Conservation (phyloP, 305 asterid species). For the Salvia sclarea region DNA sequence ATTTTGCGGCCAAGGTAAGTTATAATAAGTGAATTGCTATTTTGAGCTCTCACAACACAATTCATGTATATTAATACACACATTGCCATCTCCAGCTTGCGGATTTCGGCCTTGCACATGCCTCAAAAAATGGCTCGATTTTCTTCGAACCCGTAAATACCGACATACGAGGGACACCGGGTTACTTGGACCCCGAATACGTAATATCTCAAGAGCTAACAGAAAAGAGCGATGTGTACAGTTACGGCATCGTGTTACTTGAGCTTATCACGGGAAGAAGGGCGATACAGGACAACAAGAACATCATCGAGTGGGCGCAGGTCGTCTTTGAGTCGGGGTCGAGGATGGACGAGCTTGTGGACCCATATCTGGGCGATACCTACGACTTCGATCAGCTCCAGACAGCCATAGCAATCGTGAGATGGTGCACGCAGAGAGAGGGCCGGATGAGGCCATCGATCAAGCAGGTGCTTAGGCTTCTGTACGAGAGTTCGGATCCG, state of each 20-base stretch:
- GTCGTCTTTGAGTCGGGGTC: constrained; percentile 51
- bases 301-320: constrained; percentile 85
- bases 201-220: constrained; percentile 84
- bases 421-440: constrained; percentile 89
- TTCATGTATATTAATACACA: not conserved
- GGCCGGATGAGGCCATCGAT: constrained; percentile 84
- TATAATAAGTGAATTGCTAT: not conserved
- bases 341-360: constrained; percentile 65
- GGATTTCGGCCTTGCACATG: constrained; percentile 97
- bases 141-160: constrained; percentile 92
- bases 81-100: constrained; percentile 66
- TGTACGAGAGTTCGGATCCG: constrained; percentile 78
- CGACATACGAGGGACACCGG: constrained; percentile 94
- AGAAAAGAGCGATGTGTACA: constrained; percentile 88
- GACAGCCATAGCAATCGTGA: constrained; percentile 53
- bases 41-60: not conserved
- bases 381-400: constrained; percentile 80
- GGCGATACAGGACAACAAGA: constrained; percentile 86
- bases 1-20: constrained; percentile 80
- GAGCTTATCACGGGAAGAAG: constrained; percentile 76
- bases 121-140: constrained; percentile 92
- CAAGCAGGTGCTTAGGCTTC: constrained; percentile 84
- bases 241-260: constrained; percentile 81
- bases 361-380: constrained; percentile 61
- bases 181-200: constrained; percentile 94